Percentiles rank a stretch among this genome's conserved stretches.
phyloP scores from a whole-genome alignment of 306 rosid genomes.

The Vicia faba region DNA sequence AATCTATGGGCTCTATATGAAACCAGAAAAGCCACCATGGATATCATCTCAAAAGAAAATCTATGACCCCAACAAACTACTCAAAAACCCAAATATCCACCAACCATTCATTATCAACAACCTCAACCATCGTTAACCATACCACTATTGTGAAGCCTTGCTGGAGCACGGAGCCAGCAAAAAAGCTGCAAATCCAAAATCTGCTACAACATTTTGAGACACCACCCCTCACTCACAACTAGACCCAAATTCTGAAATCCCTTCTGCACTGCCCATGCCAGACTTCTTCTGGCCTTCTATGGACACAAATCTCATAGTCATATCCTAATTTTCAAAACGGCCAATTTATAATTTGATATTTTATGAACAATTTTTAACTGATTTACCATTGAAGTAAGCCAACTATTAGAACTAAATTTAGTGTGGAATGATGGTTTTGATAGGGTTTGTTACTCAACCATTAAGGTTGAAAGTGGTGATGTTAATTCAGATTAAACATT shows the following conservation, averaged over 20 bases:
- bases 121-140: not conserved
- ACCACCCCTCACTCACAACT: not conserved
- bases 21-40: conserved; percentile 12
- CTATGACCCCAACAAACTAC: not conserved
- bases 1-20: not conserved
- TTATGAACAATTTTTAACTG: not conserved
- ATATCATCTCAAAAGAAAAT: not conserved
- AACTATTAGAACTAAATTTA: not conserved
- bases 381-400: not conserved
- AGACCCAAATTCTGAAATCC: not conserved
- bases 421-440: not conserved
- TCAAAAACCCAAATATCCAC: not conserved
- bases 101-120: not conserved
- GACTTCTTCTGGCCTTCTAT: not conserved
- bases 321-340: not conserved
- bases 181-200: not conserved
- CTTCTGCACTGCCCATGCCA: not conserved
- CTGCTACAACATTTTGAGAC: not conserved
- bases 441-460: not conserved
- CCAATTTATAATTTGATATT: not conserved
- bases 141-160: not conserved
- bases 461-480: not conserved
- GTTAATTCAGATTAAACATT: conserved; percentile 9
- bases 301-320: not conserved
- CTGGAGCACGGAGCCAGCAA: not conserved